phyloP scores from a whole-genome alignment of 225 moss, liverwort and hornwort genomes.

The Sphagnum tenellum region DNA sequence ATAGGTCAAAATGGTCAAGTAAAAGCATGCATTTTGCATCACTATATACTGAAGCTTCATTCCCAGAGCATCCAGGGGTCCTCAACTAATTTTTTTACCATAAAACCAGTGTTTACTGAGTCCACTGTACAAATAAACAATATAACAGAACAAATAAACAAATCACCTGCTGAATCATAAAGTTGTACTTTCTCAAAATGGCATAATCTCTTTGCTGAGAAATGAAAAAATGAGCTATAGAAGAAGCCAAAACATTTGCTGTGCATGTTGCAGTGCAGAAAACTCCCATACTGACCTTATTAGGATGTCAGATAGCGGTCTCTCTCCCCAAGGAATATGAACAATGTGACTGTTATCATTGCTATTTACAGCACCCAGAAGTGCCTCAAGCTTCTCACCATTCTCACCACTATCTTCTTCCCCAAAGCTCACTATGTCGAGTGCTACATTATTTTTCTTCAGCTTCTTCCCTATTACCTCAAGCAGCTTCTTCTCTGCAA shows the following conservation, averaged over 20 bases:
- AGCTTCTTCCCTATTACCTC: slow-evolving; percentile 98
- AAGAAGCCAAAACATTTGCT: no score
- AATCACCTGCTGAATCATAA: no score
- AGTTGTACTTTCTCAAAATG: no score
- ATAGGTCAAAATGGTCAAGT: neutral
- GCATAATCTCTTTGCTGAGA: no score
- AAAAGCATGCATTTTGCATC: neutral
- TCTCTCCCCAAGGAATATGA: slow-evolving; percentile 74
- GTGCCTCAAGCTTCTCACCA: slow-evolving; percentile 78
- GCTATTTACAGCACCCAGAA: slow-evolving; percentile 74
- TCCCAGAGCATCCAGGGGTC: no score
- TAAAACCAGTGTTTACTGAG: no score
- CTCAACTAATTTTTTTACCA: no score
- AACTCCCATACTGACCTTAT: slow-evolving; percentile 49
- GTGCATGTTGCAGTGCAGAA: no score
- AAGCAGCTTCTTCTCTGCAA: slow-evolving; percentile 72
- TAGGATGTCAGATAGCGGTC: slow-evolving; percentile 73
- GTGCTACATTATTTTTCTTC: slow-evolving; percentile 91
- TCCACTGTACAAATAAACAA: no score
- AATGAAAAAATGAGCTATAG: no score
- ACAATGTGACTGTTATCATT: slow-evolving; percentile 93
- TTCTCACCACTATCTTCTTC: slow-evolving; percentile 81
- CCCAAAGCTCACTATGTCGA: slow-evolving; percentile 96
- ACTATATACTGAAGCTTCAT: no score
- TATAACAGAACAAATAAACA: no score